Evolutionary conservation across 2,329 filamentous ascomycete genomes (phyloP).

Genomic region (Pestalotiopsis sp.): DNA sequence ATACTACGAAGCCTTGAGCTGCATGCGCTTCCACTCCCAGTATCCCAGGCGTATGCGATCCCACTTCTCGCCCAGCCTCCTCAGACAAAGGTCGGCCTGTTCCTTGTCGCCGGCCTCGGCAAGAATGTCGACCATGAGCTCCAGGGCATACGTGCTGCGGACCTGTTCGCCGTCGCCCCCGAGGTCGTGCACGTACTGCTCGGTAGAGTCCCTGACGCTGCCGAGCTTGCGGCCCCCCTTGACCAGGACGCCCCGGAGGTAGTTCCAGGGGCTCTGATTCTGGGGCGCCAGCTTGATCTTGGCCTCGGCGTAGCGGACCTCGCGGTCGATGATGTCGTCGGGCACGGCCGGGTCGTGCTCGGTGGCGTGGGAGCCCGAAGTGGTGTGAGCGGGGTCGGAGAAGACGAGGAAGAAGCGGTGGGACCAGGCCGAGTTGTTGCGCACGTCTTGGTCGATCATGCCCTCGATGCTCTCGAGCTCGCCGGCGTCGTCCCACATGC

Average conservation of each 20-base stretch:
- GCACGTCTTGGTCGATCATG: conserved; percentile 77
- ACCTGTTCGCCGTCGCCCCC: conserved; percentile 52
- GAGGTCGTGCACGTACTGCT: conserved; percentile 51
- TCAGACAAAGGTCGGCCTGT: conserved; percentile 70
- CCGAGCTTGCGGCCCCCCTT: conserved; percentile 60
- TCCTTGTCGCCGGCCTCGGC: conserved; percentile 56
- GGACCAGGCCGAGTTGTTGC: conserved; percentile 98
- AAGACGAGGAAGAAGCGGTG: conserved; percentile 96
- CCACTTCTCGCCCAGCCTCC: conserved; percentile 78
- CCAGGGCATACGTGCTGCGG: conserved; percentile 67
- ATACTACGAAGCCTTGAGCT: conserved; percentile 74
- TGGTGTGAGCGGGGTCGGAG: conserved; percentile 55
- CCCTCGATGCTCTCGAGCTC: conserved; percentile 73
- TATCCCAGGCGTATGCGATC: conserved; percentile 91
- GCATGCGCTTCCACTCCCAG: conserved; percentile 76
- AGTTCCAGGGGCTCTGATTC: conserved; percentile 95
- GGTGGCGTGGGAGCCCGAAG: conserved; percentile 48
- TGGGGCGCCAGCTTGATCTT: conserved; percentile 82
- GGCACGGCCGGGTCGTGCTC: conserved; percentile 60
- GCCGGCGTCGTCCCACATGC: conserved; percentile 49
- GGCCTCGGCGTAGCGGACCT: conserved; percentile 72
- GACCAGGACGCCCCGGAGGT: conserved; percentile 74
- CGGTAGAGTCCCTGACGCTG: conserved; percentile 49
- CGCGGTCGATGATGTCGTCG: conserved; percentile 67
- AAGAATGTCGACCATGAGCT: conserved; percentile 72